A percentile compares a stretch with the other conserved stretches of the same genome.
These are phyloP conservation scores for Penicillium macrosclerotiorum DNA, from an alignment of 495 filamentous ascomycete species.

Conservation along the genomic window DNA sequence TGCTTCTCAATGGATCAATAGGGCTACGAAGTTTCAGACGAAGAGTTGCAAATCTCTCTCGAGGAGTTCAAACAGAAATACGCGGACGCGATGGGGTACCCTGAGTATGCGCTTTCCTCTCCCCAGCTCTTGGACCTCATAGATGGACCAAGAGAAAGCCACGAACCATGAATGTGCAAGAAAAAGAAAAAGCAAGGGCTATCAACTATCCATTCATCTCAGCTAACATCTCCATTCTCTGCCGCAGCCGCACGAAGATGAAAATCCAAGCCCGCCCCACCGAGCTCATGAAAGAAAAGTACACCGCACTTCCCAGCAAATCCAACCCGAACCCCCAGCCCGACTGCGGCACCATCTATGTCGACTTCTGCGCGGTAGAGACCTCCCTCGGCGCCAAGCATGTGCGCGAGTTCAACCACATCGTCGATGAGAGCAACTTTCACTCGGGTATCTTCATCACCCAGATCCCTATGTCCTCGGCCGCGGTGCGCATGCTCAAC, in stretches of 20 bases:
- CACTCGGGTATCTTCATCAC: conserved; percentile 88
- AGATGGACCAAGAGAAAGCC: too few species aligned
- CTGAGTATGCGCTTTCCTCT: conserved; percentile 55
- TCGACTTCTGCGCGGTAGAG: conserved; percentile 80
- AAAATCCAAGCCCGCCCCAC: conserved; percentile 82
- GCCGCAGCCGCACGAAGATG: conserved; percentile 72
- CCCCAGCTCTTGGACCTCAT: neutral
- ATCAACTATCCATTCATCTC: too few species aligned
- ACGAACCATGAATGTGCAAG: too few species aligned
- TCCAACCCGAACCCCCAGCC: conserved; percentile 61
- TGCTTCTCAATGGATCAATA: conserved; percentile 29
- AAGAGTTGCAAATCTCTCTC: conserved; percentile 80
- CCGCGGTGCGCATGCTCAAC: conserved; percentile 68
- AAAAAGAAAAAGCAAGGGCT: neutral
- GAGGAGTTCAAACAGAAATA: conserved; percentile 69
- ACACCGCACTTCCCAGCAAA: conserved; percentile 64
- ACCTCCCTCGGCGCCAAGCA: conserved; percentile 80
- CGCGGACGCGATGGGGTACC: conserved; percentile 63
- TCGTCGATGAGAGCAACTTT: conserved; percentile 72
- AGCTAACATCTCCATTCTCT: conserved; percentile 24
- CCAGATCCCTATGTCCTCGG: conserved; percentile 72
- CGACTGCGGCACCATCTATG: conserved; percentile 84
- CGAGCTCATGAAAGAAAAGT: conserved; percentile 77
- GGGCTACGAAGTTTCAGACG: conserved; percentile 90
- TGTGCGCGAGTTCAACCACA: conserved; percentile 82